Base-by-base conservation (phyloP, 306 rosid species). In the Hylodesmum podocarpum region DNA sequence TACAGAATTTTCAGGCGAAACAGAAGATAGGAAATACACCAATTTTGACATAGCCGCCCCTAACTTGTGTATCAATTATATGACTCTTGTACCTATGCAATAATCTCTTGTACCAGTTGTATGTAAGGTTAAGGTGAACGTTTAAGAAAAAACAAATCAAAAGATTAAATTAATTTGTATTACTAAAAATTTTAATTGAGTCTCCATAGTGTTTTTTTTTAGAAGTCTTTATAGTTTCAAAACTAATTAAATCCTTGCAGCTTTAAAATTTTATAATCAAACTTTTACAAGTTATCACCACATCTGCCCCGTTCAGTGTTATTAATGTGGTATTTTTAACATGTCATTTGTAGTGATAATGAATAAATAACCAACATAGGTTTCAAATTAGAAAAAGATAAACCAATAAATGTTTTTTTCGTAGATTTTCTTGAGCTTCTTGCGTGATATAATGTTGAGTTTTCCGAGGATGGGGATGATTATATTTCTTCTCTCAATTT, bases 1-100 rank as follows among this genome's bases (percentile, higher is more conserved):
- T 75, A 70, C 50, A 62, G 51, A 46, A 49, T 54, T 70, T 11
- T 44, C 18, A 28, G 77, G 78, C 39, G 71, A 40, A 39, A 70
- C 68, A 40, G 81, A 37, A 59, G 67, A 84, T 47, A 79, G 77
- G 31, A 76, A 72, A 7, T 25, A 57, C 63, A 37, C 58, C 76
- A 73, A 40, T 84, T 84, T 77, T 84, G 87, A 72, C 80, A 39
- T 47, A 13, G 8, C 74, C 22, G 33, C 70, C 39, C 14, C 78
- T 24, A 36, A 78, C 66, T 70, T 25, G 12, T 16, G 57, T 50
- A 79, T 63, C 51, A n/a, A n/a, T n/a, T n/a, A n/a, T n/a, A 62
- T 69, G 51, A 39, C 81, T 44, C 59, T 44, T 27, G 25, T 57
- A 37, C 22, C 49, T 73, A 65, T 15, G 14, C 46, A 41, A 53